Base-by-base conservation (phyloP, 2,329 filamentous ascomycete genomes). In the Aspergillus uvarum region DNA sequence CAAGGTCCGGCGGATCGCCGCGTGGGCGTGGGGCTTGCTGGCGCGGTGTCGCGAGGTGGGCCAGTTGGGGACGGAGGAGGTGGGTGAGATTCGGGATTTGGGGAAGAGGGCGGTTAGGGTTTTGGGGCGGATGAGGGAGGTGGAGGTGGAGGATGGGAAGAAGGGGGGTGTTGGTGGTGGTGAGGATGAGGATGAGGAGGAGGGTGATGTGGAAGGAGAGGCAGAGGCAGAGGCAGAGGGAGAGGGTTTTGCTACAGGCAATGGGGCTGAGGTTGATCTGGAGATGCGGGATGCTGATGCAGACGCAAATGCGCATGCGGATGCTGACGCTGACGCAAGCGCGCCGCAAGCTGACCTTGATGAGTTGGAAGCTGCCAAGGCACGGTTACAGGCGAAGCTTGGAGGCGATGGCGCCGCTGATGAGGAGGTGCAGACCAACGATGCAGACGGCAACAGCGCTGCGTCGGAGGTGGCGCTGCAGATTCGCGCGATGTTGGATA, bases 11-110 rank as follows among this genome's bases (percentile, higher is more conserved):
- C 84, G 87, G 51, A 87, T 90, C 4, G 92, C 91, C 61, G 83
- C 87, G 16, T 98, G 94, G 94, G 80, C 91, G 4, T 97, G 92
- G 93, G 87, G 89, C 0, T 76, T 96, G 59, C 80, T 97, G 49
- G 91, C 90, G 2, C 84, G 87, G 59, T 82, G 94, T 60, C 88
- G 90, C 0, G 89, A 91, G 38, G 79, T 86, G 10, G 92, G 92
- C 1, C 87, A 90, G 73, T 79, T 97, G 72, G 85, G 86, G 62
- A 89, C 91, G 63, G 84, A 87, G 48, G 89, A 95, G 69, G 85
- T 96, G 32, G 88, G 87, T 5, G 86, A 87, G 68, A 80, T 97
- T 29, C 83, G 94, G 54, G 91, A 95, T 59, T 74, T 98, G 35
- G 92, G 90, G 0, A 91, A 92, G 75, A 84, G 87, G 64, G 92